Base-by-base conservation (phyloP, 768 basidiomycete genomes). In the Rickenella mellea region DNA sequence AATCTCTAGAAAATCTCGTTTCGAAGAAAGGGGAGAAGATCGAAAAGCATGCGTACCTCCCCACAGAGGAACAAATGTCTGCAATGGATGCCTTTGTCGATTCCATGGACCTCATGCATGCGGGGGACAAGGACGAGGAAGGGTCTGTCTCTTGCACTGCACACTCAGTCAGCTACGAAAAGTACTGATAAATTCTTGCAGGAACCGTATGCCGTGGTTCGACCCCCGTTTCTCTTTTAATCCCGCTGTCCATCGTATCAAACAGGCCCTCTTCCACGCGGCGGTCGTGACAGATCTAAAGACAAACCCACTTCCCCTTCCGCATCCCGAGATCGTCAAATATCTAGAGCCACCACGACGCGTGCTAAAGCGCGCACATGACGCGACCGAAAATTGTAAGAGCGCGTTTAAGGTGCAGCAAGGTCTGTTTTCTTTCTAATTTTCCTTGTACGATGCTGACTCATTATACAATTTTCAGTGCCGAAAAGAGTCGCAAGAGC, bases 41-140 rank as follows among this genome's bases (percentile, higher is more conserved):
- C 27, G 73, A 64, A 17, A 76, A 78, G 46, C 94, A 99, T 57
- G 78, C 86, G 10, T 84, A 81, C 52, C 61, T 97, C 15, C 89
- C 92, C 9, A 91, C 85, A 0, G 66, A 80, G 40, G 73, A 76
- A 36, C 88, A 91, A 54, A 61, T 78, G 39, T 71, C 74, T 17
- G 82, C 80, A 1, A 98, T 99, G 93, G 83, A 83, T 42, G 61
- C 74, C 1, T 82, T 94, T 38, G 89, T 99, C 7, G 84, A 91
- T 50, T 70, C 74, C 7, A 87, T 97, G 89, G 84, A 94, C 54
- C 69, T 99, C 38, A 82, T 75, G 74, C 66, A 75, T 21, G 79
- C 74, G 0, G 84, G 80, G 0, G 84, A 84, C 41, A 76, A 77
- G 43, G 76, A 88, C 48, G 87, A 88, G 24, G 68, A 79, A 4